These are phyloP conservation scores for Elongisporangium senticosum DNA, from an alignment of 352 stramenopile species.

Conservation along the genomic window DNA sequence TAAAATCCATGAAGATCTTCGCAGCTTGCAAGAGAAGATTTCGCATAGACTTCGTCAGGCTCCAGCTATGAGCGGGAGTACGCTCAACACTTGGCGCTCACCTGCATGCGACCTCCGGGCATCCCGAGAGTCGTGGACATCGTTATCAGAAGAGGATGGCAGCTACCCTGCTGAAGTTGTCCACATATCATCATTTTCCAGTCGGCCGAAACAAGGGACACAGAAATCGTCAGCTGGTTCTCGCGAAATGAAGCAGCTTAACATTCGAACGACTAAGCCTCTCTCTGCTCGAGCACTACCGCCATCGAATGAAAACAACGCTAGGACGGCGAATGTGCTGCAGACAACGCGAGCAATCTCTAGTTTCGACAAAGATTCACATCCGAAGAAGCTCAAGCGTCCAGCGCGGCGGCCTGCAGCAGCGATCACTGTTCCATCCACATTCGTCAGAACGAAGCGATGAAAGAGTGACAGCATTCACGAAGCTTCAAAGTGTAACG, in stretches of 20 bases:
- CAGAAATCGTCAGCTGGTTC: background rate
- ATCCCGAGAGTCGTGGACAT: conserved; percentile 24
- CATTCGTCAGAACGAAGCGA: background rate
- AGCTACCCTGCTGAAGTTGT: conserved; percentile 9
- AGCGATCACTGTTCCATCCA: background rate
- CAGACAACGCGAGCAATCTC: background rate
- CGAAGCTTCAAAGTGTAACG: background rate
- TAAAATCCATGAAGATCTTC: conserved; percentile 72
- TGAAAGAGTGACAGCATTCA: background rate
- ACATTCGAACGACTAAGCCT: background rate
- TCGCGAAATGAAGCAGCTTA: background rate
- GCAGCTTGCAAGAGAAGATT: conserved; percentile 59
- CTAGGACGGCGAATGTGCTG: conserved; percentile 2
- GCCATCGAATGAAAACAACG: conserved; percentile 2
- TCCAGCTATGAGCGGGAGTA: conserved; percentile 4
- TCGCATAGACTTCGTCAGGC: conserved; percentile 49
- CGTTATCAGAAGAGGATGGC: conserved; percentile 22
- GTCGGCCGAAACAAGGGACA: background rate
- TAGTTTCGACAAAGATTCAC: background rate
- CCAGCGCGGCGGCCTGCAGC: background rate
- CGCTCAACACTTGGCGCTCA: background rate
- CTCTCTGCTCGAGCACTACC: background rate
- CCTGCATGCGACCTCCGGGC: conserved; percentile 2
- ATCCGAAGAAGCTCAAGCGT: background rate
- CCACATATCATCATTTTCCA: background rate